Evolutionary conservation across 1,284 basidiomycete genomes (phyloP).

Genomic region (Amylostereum areolatum): DNA sequence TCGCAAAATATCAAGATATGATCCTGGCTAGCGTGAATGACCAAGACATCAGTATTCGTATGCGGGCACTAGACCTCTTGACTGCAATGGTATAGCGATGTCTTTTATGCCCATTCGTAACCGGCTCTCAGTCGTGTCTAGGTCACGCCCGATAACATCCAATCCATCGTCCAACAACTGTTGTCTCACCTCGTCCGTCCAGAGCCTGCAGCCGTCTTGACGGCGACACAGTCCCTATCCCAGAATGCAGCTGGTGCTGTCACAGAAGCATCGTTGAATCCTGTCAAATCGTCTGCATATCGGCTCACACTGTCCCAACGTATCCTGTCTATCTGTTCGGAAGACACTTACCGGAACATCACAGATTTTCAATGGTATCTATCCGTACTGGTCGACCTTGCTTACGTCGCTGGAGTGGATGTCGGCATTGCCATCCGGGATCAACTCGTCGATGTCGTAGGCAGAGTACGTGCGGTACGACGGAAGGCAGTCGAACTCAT

Average conservation of each 20-base stretch:
- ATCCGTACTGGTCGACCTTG: constrained; percentile 86
- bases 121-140: constrained; percentile 23
- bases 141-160: constrained; percentile 80
- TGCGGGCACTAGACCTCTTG: constrained; percentile 91
- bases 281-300: constrained; percentile 72
- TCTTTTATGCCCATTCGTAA: constrained; percentile 3
- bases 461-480: constrained; percentile 74
- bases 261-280: constrained; percentile 35
- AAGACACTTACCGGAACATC: constrained; percentile 82
- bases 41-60: constrained; percentile 90
- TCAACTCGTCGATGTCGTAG: constrained; percentile 84
- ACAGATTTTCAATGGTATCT: constrained; percentile 96
- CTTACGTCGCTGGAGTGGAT: constrained; percentile 76
- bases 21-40: constrained; percentile 90
- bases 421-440: constrained; percentile 73
- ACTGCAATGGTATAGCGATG: constrained; percentile 75
- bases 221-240: constrained; percentile 57
- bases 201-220: constrained; percentile 43
- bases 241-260: constrained; percentile 39
- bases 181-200: constrained; percentile 79
- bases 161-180: constrained; percentile 84
- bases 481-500: constrained; percentile 79
- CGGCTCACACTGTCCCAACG: constrained; percentile 76
- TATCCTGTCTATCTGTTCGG: constrained; percentile 79
- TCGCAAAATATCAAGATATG: constrained; percentile 89